phyloP scores from a whole-genome alignment of 345 rosid genomes.

The Boechera stricta region DNA sequence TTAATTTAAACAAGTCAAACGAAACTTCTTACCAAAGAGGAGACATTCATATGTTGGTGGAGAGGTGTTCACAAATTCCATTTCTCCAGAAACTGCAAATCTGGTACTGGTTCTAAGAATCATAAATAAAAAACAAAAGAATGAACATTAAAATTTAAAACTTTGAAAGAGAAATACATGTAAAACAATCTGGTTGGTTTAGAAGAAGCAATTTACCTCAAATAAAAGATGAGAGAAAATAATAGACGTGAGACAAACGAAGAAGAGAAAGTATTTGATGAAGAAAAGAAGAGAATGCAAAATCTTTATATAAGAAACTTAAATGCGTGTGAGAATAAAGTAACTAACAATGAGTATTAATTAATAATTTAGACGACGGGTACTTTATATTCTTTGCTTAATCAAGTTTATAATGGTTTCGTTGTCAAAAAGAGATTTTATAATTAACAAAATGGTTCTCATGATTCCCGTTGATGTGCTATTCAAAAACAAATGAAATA shows the following conservation, averaged over 20 bases:
- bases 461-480: constrained; percentile 17
- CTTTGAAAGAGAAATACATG: neutral
- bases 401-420: neutral
- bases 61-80: constrained; percentile 40
- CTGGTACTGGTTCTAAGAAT: neutral
- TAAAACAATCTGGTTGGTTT: neutral
- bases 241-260: constrained; percentile 10
- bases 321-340: constrained; percentile 27
- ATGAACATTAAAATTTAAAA: neutral
- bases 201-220: constrained; percentile 20
- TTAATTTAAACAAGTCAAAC: neutral
- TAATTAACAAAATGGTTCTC: neutral
- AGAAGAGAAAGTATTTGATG: constrained; percentile 34
- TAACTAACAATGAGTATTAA: constrained; percentile 8
- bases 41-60: constrained; percentile 69
- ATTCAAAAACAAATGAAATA: neutral
- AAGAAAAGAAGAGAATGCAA: constrained; percentile 27
- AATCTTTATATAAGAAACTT: constrained; percentile 27
- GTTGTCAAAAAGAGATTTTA: neutral
- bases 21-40: constrained; percentile 65
- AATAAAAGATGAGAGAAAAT: neutral
- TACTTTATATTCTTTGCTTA: constrained; percentile 5
- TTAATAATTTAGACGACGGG: neutral
- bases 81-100: constrained; percentile 24
- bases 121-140: neutral